phyloP scores from a whole-genome alignment of 108 stramenopile species.

The Fistulifera pelliculosa region DNA sequence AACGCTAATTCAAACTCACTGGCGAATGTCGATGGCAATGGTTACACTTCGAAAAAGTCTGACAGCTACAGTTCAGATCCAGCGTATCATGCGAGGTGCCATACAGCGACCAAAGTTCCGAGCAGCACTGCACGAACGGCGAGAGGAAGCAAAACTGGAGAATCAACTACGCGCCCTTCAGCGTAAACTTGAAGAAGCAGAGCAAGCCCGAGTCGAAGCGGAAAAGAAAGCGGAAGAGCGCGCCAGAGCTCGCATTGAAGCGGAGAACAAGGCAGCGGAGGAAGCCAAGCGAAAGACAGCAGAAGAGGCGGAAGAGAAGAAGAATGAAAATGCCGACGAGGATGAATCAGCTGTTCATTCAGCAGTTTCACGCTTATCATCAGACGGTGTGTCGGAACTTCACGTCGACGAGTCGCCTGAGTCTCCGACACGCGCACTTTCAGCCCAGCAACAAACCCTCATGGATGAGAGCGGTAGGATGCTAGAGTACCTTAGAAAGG shows the following conservation, averaged over 20 bases:
- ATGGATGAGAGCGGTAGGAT: slow-evolving; percentile 73
- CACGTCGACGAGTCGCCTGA: background rate
- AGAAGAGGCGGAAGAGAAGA: background rate
- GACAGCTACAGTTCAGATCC: slow-evolving; percentile 38
- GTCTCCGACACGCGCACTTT: background rate
- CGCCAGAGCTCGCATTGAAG: slow-evolving; percentile 24
- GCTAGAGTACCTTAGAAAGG: slow-evolving; percentile 61
- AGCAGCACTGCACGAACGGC: slow-evolving; percentile 30
- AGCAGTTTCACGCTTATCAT: background rate
- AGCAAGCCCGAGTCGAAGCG: slow-evolving; percentile 38
- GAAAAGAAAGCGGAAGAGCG: slow-evolving; percentile 41
- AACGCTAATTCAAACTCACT: slow-evolving; percentile 62
- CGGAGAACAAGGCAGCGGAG: background rate
- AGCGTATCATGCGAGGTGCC: slow-evolving; percentile 52
- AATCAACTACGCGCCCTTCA: slow-evolving; percentile 53
- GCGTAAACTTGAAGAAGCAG: slow-evolving; percentile 57
- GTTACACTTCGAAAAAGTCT: slow-evolving; percentile 2
- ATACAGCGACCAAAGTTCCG: slow-evolving; percentile 46
- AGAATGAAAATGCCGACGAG: slow-evolving; percentile 4
- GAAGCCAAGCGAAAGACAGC: slow-evolving; percentile 12
- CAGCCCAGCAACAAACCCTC: slow-evolving; percentile 43
- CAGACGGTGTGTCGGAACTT: no score
- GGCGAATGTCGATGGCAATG: slow-evolving; percentile 23
- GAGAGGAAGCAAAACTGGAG: slow-evolving; percentile 62
- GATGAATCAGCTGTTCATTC: slow-evolving; percentile 10